Conservation (phyloP, 345 rosid genomes). For the Acer campestre region DNA sequence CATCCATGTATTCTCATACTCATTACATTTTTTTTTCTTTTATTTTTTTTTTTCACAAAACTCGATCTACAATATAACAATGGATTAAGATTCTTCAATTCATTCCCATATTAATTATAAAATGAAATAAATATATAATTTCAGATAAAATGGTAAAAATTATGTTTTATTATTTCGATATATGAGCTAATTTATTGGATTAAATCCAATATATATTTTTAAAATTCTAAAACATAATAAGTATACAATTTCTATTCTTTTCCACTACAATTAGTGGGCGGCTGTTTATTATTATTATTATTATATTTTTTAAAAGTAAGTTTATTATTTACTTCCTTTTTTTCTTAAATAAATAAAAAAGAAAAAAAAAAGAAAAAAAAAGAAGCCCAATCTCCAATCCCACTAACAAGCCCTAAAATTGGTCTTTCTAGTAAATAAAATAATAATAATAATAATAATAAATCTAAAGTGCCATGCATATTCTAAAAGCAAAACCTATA, state of each 20-base stretch:
- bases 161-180: not conserved
- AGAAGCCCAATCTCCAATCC: not conserved
- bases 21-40: too few relatives aligned
- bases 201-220: too few relatives aligned
- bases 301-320: too few relatives aligned
- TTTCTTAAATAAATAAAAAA: not conserved
- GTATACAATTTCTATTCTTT: not conserved
- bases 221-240: not conserved
- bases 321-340: not conserved
- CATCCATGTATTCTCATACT: not conserved
- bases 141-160: not conserved
- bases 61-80: too few relatives aligned
- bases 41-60: too few relatives aligned
- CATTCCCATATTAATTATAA: too few relatives aligned
- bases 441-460: too few relatives aligned
- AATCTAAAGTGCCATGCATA: not conserved
- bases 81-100: too few relatives aligned
- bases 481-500: slow-evolving; percentile 12
- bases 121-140: too few relatives aligned
- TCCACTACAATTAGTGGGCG: not conserved
- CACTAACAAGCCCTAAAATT: not conserved
- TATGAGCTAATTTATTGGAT: too few relatives aligned
- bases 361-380: too few relatives aligned
- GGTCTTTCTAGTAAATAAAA: not conserved
- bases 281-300: not conserved